These are phyloP conservation scores for Marasmius fiardii DNA, from an alignment of 1,284 basidiomycete genomes.

Conservation along the genomic window DNA sequence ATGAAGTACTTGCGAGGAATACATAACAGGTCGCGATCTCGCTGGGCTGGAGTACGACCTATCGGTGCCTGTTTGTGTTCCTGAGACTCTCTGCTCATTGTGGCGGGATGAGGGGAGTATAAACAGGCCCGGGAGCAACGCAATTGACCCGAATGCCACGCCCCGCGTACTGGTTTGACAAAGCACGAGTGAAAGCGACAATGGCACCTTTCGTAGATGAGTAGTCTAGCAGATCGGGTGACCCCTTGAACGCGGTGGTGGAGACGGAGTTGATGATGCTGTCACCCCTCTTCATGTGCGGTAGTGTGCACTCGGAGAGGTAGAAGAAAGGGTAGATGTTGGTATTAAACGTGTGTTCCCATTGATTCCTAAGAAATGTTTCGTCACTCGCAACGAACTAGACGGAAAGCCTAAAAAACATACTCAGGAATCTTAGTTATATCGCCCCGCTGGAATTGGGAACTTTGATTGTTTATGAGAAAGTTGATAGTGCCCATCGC, in stretches of 20 bases:
- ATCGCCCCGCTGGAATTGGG: not conserved
- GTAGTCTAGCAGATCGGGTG: slow-evolving; percentile 47
- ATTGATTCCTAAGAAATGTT: slow-evolving; percentile 24
- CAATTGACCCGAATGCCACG: slow-evolving; percentile 58
- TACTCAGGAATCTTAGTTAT: not conserved
- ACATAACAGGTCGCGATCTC: slow-evolving; percentile 53
- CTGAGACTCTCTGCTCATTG: slow-evolving; percentile 40
- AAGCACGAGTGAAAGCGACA: slow-evolving; percentile 50
- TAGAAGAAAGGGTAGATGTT: slow-evolving; percentile 62
- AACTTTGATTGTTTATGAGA: not conserved
- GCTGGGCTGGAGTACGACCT: slow-evolving; percentile 53
- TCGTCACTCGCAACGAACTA: too few species aligned
- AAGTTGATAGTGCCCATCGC: not conserved
- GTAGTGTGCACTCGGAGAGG: slow-evolving; percentile 49
- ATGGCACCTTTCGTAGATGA: slow-evolving; percentile 58
- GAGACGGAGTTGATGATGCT: slow-evolving; percentile 64
- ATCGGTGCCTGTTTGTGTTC: slow-evolving; percentile 39
- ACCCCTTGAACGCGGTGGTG: slow-evolving; percentile 53
- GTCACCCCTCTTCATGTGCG: slow-evolving; percentile 57
- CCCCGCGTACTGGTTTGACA: slow-evolving; percentile 53
- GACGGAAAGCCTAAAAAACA: too few species aligned
- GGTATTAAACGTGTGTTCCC: slow-evolving; percentile 50
- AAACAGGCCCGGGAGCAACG: slow-evolving; percentile 52
- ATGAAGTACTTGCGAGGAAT: slow-evolving; percentile 38
- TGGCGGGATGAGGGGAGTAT: slow-evolving; percentile 37